Evolutionary conservation across 2,329 filamentous ascomycete genomes (phyloP), one percentile per base, ranked within the genome.

Genomic region (Aaosphaeria pasadenensis): DNA sequence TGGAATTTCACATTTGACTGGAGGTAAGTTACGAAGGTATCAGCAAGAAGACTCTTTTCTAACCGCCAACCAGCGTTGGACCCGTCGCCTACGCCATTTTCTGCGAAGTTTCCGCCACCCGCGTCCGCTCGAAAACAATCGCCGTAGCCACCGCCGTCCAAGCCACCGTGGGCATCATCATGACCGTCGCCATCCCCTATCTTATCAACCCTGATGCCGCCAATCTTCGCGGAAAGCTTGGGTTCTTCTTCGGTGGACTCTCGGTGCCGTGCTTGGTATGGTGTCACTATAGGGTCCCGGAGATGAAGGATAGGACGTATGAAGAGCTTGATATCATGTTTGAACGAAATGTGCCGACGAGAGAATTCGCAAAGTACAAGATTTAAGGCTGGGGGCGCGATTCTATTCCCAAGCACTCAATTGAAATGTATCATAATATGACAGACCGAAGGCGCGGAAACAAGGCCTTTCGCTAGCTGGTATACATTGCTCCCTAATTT

Each of bases 51-150:
- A 32, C 24, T 24, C 29, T 24, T 32, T 31, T 30, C 30, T 43
- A 7, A 43, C 41, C 33, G 11, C 28, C 5, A 11, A 31, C 89
- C 41, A 88, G 87, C 0, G 89, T 95, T 40, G 90, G 90, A 30
- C 92, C 90, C 0, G 88, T 95, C 6, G 89, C 87, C 69, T 95
- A 94, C 72, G 91, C 89, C 1, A 81, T 95, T 9, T 89, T 95
- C 5, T 82, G 87, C 4, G 90, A 95, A 69, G 71, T 95, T 31
- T 89, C 88, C 1, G 89, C 89, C 0, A 83, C 88, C 6, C 81
- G 90, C 4, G 78, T 95, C 33, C 87, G 91, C 65, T 89, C 91
- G 72, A 95, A 95, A 76, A 95, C 90, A 0, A 87, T 95, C 39
- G 89, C 91, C 1, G 79, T 95, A 3, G 89, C 87, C 1, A 73